Percentiles rank a stretch among this genome's conserved stretches.
phyloP scores from a whole-genome alignment of 495 filamentous ascomycete genomes.

The Neurospora sp. region DNA sequence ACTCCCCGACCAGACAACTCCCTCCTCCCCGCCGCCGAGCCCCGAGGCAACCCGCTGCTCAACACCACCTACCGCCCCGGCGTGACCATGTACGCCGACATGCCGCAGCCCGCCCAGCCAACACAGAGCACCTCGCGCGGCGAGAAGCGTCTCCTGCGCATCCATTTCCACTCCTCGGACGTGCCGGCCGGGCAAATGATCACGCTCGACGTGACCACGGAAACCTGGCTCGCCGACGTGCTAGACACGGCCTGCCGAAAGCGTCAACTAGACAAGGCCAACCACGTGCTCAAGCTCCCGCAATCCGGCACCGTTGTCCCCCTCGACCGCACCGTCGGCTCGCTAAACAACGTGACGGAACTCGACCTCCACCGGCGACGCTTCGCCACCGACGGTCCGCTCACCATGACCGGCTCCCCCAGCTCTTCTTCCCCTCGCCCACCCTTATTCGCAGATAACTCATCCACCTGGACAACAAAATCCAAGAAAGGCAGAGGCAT shows the following conservation, averaged over 20 bases:
- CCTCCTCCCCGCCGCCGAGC: conserved; percentile 17
- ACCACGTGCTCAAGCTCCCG: conserved; percentile 79
- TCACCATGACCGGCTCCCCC: conserved; percentile 67
- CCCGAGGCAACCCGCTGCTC: conserved; percentile 50
- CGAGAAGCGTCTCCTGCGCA: conserved; percentile 70
- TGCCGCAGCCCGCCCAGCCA: conserved; percentile 51
- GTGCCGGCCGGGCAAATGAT: conserved; percentile 48
- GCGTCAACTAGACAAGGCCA: conserved; percentile 79
- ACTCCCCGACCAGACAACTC: conserved; percentile 34
- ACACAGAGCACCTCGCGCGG: conserved; percentile 42
- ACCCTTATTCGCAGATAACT: conserved; percentile 51
- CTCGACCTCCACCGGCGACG: conserved; percentile 82
- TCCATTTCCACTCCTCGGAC: conserved; percentile 70
- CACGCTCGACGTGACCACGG: conserved; percentile 76
- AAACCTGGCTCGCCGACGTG: conserved; percentile 90
- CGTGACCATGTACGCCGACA: conserved; percentile 49
- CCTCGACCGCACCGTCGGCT: conserved; percentile 80
- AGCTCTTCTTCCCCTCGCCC: conserved; percentile 74
- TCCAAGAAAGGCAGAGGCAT: conserved; percentile 25
- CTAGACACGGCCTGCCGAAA: conserved; percentile 84
- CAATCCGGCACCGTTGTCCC: conserved; percentile 72
- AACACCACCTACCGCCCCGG: conserved; percentile 46
- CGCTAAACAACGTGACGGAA: conserved; percentile 71
- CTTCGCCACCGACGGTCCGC: conserved; percentile 68
- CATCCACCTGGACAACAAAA: conserved; percentile 58